Base-by-base conservation (phyloP, 2,329 filamentous ascomycete genomes). In the Diplodia corticola region DNA sequence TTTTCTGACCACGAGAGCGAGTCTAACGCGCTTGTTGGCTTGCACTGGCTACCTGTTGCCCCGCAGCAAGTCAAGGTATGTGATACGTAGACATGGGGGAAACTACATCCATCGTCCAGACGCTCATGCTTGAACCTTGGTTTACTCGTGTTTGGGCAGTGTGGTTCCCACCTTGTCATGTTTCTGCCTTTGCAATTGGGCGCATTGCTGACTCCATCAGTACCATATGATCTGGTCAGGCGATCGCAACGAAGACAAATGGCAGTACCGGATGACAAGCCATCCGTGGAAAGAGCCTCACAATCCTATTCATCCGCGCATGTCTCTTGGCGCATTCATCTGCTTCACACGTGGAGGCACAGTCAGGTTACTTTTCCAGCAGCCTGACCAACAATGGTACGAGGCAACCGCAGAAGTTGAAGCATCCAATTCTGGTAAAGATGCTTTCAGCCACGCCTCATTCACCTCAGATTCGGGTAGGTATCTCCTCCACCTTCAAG, bases 331-430 rank as follows among this genome's bases (percentile, higher is more conserved):
- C 57, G 90, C 91, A 0, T 78, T 97, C 50, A 78, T 97, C 13
- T 91, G 89, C 69, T 85, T 97, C 63, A 95, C 91, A 33, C 86
- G 88, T 51, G 88, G 88, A 70, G 92, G 91, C 7, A 80, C 87
- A 55, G 81, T 97, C 64, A 90, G 89, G 72, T 82, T 97, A 72
- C 84, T 93, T 57, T 97, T 89, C 80, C 86, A 91, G 48, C 91
- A 93, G 69, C 88, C 86, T 50, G 92, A 88, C 75, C 85, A 83
- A 65, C 87, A 87, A 71, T 89, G 92, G 79, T 86, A 89, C 68
- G 91, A 96, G 73, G 85, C 87, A 0, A 86, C 85, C 3, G 81
- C 89, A n/a, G 90, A 94, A 69, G 79, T 96, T 40, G 91, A 93
- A 73, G 89, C 88, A 68, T 84, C 92, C 66, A 84, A 87, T 30